These are phyloP conservation scores for Aspergillus flavus DNA, from an alignment of 2,329 filamentous ascomycete genomes.

Conservation along the genomic window DNA sequence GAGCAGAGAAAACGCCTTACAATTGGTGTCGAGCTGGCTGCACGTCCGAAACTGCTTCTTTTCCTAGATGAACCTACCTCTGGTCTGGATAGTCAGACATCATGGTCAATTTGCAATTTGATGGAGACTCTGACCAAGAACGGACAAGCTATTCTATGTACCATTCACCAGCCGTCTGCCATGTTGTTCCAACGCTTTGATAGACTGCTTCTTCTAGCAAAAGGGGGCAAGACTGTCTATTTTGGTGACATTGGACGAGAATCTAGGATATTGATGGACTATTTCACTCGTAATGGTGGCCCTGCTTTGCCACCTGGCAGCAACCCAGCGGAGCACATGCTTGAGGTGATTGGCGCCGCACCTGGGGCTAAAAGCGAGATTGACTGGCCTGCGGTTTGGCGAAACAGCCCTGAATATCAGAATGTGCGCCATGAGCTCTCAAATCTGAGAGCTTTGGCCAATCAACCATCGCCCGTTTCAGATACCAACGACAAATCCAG, in stretches of 20 bases:
- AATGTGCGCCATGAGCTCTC: constrained; percentile 51
- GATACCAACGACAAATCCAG: constrained; percentile 39
- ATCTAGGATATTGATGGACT: constrained; percentile 56
- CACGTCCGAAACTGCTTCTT: constrained; percentile 81
- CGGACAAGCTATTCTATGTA: constrained; percentile 87
- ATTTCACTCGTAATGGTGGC: constrained; percentile 63
- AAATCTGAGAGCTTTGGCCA: constrained; percentile 45
- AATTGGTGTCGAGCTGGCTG: constrained; percentile 90
- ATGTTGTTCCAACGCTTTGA: constrained; percentile 85
- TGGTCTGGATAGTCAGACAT: constrained; percentile 85
- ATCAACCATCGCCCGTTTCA: constrained; percentile 38
- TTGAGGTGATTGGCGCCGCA: constrained; percentile 56
- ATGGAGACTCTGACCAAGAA: constrained; percentile 83
- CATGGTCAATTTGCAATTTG: constrained; percentile 82
- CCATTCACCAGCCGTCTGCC: constrained; percentile 88
- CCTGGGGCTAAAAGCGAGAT: constrained; percentile 61
- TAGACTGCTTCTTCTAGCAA: constrained; percentile 61
- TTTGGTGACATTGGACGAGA: constrained; percentile 65
- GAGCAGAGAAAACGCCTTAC: constrained; percentile 73
- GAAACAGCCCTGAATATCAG: constrained; percentile 55
- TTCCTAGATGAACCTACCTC: constrained; percentile 92
- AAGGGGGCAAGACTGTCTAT: constrained; percentile 65
- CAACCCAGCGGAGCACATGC: constrained; percentile 74
- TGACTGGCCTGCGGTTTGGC: constrained; percentile 58
- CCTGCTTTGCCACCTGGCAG: constrained; percentile 58